Conservation (phyloP, 208 protist species). For the Leptomonas pyrrhocoris region DNA sequence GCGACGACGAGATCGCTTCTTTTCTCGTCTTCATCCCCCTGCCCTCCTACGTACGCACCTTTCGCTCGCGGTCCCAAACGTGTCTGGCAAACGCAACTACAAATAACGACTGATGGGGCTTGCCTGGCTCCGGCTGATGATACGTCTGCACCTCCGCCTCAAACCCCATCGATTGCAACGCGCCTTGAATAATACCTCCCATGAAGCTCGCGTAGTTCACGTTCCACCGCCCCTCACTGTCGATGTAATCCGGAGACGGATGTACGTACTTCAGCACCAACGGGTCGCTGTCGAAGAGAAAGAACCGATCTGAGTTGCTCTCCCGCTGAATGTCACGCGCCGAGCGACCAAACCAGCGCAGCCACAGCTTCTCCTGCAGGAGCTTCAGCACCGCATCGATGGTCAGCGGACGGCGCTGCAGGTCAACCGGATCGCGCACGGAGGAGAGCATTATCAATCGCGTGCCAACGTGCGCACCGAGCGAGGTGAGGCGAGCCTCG, state of each 20-base stretch:
- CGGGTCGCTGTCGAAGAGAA: slow-evolving; percentile 80
- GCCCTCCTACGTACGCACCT: slow-evolving; percentile 44
- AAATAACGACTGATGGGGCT: slow-evolving; percentile 83
- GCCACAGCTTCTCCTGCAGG: slow-evolving; percentile 77
- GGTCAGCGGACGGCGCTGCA: slow-evolving; percentile 63
- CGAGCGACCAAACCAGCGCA: slow-evolving; percentile 77
- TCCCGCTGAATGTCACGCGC: slow-evolving; percentile 84
- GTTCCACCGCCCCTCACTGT: slow-evolving; percentile 73
- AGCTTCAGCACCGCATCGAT: slow-evolving; percentile 68
- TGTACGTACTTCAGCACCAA: slow-evolving; percentile 70
- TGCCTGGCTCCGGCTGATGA: slow-evolving; percentile 71
- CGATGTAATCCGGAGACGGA: slow-evolving; percentile 80
- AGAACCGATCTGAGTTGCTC: slow-evolving; percentile 81
- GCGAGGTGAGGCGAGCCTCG: slow-evolving; percentile 69
- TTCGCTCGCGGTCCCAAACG: slow-evolving; percentile 81
- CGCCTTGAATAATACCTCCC: slow-evolving; percentile 82
- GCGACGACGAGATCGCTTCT: neutral
- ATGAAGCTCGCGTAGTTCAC: slow-evolving; percentile 89
- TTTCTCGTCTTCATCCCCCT: neutral
- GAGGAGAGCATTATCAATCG: slow-evolving; percentile 74
- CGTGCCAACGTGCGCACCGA: slow-evolving; percentile 71
- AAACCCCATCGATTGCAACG: slow-evolving; percentile 77
- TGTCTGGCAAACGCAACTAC: slow-evolving; percentile 79
- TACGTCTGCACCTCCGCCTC: slow-evolving; percentile 81
- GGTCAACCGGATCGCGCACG: slow-evolving; percentile 53